Conservation (phyloP, 2,329 filamentous ascomycete species). For the Nectriaceae sp. region DNA sequence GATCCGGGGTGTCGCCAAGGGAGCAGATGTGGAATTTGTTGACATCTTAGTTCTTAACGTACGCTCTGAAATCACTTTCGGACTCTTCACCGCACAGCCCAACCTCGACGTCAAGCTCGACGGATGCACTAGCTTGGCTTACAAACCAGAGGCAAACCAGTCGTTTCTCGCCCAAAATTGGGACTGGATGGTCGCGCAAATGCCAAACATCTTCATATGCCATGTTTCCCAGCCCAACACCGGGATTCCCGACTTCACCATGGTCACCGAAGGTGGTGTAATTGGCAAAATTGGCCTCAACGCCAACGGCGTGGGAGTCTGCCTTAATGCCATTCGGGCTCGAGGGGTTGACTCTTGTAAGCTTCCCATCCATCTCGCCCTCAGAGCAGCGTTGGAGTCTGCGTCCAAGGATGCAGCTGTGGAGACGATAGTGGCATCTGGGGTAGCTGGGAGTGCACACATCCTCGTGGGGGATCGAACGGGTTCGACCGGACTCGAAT, state of each 20-base stretch:
- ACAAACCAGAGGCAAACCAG: slow-evolving; percentile 32
- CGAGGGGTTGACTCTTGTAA: slow-evolving; percentile 50
- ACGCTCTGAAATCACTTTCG: slow-evolving; percentile 41
- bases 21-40: slow-evolving; percentile 44
- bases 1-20: slow-evolving; percentile 54
- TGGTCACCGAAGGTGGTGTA: slow-evolving; percentile 61
- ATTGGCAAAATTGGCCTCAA: slow-evolving; percentile 70
- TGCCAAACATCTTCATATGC: slow-evolving; percentile 49
- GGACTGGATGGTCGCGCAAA: slow-evolving; percentile 59
- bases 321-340: slow-evolving; percentile 63
- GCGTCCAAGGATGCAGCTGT: slow-evolving; percentile 12
- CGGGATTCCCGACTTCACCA: slow-evolving; percentile 47
- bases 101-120: slow-evolving; percentile 37
- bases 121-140: slow-evolving; percentile 57
- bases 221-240: slow-evolving; percentile 43
- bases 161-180: slow-evolving; percentile 57
- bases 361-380: slow-evolving; percentile 62
- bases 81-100: slow-evolving; percentile 42
- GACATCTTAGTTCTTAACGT: slow-evolving; percentile 59
- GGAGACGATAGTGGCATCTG: slow-evolving; percentile 2
- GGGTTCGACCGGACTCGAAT: slow-evolving; percentile 23
- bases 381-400: slow-evolving; percentile 57
- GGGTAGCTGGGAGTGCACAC: slow-evolving; percentile 22
- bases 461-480: slow-evolving; percentile 16
- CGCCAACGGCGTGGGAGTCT: slow-evolving; percentile 55